Conservation (phyloP, 2,329 filamentous ascomycete species). For the Rhinocladiella similis region DNA sequence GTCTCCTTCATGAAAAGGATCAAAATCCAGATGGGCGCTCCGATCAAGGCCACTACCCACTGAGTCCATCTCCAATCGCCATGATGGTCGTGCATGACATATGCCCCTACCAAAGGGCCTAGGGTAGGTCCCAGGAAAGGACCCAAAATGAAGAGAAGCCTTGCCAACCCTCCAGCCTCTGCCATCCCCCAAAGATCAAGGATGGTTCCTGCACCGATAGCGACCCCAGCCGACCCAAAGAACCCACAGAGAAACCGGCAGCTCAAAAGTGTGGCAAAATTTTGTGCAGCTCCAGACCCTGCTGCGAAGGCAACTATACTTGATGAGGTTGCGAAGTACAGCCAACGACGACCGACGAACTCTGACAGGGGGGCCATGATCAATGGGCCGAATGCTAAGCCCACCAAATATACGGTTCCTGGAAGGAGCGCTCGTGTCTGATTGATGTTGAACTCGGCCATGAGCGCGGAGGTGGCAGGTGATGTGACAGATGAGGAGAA, state of each 20-base stretch:
- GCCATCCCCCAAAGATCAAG: slow-evolving; percentile 55
- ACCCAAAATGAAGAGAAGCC: slow-evolving; percentile 53
- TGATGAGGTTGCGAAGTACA: slow-evolving; percentile 36
- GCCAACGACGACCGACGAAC: slow-evolving; percentile 34
- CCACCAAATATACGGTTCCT: slow-evolving; percentile 37
- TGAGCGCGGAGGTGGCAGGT: slow-evolving; percentile 54
- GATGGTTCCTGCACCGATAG: slow-evolving; percentile 69
- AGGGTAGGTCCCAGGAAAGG: slow-evolving; percentile 67
- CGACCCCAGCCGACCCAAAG: slow-evolving; percentile 67
- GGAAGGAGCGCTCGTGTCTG: slow-evolving; percentile 32
- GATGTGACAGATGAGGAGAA: slow-evolving; percentile 32
- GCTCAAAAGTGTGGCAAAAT: slow-evolving; percentile 68
- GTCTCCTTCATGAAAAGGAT: slow-evolving; percentile 62
- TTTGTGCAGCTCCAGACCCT: slow-evolving; percentile 52
- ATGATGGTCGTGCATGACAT: slow-evolving; percentile 54
- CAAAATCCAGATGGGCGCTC: slow-evolving; percentile 60
- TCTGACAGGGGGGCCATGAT: slow-evolving; percentile 38
- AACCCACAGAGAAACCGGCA: slow-evolving; percentile 74
- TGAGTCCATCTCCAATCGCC: slow-evolving; percentile 73
- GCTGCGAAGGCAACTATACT: slow-evolving; percentile 35
- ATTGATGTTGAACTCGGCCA: slow-evolving; percentile 32
- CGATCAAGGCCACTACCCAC: slow-evolving; percentile 65
- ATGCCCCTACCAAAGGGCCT: slow-evolving; percentile 68
- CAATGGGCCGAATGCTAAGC: slow-evolving; percentile 37
- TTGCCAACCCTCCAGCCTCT: slow-evolving; percentile 60